Conservation (phyloP, 768 basidiomycete species). For the Leccinum pellstonianum region DNA sequence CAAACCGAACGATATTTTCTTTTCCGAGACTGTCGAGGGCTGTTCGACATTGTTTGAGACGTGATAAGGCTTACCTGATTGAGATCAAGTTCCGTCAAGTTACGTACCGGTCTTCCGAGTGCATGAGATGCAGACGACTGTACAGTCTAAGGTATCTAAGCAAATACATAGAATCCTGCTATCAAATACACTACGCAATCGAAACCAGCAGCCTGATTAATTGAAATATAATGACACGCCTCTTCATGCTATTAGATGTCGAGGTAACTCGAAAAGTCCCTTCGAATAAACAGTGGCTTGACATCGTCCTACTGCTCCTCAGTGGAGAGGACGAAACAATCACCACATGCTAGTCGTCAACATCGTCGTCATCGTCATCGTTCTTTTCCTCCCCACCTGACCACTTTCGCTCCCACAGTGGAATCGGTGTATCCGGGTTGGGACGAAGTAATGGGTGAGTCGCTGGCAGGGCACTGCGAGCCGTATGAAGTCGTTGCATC, state of each 20-base stretch:
- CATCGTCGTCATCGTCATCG: conserved; percentile 48
- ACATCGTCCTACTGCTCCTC: neutral
- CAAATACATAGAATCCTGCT: conserved; percentile 8
- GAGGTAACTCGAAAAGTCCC: neutral
- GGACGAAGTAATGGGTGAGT: conserved; percentile 55
- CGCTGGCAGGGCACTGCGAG: conserved; percentile 54
- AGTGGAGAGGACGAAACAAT: neutral
- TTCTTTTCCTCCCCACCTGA: conserved; percentile 64
- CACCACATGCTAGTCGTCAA: conserved; percentile 37
- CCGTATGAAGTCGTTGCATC: conserved; percentile 55
- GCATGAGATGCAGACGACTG: neutral
- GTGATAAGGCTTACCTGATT: conserved; percentile 1
- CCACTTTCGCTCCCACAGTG: conserved; percentile 84
- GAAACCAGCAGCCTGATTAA: conserved; percentile 22
- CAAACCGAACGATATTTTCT: conserved; percentile 55
- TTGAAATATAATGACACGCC: conserved; percentile 27
- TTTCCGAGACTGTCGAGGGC: conserved; percentile 32
- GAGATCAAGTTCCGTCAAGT: neutral
- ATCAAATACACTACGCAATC: conserved; percentile 9
- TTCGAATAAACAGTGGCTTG: neutral
- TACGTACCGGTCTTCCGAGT: neutral
- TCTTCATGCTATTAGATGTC: conserved; percentile 6
- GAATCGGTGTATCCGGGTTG: conserved; percentile 30
- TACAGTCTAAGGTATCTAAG: conserved; percentile 22
- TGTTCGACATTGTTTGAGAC: conserved; percentile 19